Conservation (phyloP, 441 rosid species). For the Codiaeum variegatum region DNA sequence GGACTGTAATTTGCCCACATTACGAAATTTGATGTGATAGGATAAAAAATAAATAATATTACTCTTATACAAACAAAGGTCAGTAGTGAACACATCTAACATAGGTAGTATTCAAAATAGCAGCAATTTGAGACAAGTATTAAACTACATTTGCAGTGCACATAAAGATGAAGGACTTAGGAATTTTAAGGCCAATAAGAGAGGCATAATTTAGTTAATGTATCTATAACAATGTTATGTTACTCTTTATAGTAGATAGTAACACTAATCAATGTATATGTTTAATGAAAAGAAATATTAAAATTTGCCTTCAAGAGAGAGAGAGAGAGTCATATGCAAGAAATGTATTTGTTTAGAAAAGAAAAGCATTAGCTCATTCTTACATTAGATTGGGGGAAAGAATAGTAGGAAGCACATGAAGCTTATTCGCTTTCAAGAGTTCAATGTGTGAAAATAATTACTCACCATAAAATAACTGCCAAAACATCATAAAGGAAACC, state of each 20-base stretch:
- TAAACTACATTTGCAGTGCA: background rate
- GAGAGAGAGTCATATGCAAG: background rate
- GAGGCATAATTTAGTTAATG: background rate
- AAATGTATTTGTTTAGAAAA: conserved; percentile 10
- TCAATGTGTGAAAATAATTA: conserved; percentile 61
- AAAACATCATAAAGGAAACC: conserved; percentile 28
- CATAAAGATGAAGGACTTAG: background rate
- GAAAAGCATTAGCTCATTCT: conserved; percentile 26
- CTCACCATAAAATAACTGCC: conserved; percentile 75
- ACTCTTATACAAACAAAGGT: background rate
- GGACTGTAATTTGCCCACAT: background rate
- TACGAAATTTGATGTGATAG: background rate
- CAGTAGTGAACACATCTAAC: background rate
- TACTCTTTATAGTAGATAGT: background rate
- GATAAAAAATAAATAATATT: background rate
- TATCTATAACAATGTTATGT: background rate
- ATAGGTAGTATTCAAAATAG: background rate
- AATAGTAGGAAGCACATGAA: conserved; percentile 65
- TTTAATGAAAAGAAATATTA: background rate
- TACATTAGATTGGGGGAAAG: conserved; percentile 76
- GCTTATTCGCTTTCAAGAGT: conserved; percentile 54
- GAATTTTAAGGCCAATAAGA: background rate
- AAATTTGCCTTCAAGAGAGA: background rate
- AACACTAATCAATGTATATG: background rate
- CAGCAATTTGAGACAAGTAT: background rate